These are phyloP conservation scores for Leishmania guyanensis DNA, from an alignment of 208 protist genomes.

Conservation along the genomic window DNA sequence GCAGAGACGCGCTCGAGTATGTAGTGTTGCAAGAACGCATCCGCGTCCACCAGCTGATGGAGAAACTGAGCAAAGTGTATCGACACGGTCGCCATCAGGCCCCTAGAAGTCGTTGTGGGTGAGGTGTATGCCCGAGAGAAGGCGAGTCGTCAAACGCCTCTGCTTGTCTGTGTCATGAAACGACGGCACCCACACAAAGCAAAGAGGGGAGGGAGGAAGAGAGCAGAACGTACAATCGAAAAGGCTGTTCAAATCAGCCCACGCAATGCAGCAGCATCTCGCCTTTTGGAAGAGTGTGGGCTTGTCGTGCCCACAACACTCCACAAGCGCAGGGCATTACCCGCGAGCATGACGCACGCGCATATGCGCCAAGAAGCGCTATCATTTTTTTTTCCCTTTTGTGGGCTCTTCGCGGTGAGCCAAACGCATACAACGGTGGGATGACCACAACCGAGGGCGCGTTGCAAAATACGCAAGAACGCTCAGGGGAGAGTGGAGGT, in stretches of 20 bases:
- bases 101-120: background rate
- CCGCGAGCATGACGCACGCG: background rate
- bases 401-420: background rate
- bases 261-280: background rate
- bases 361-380: background rate
- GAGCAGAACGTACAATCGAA: background rate
- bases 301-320: background rate
- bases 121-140: background rate
- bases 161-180: background rate
- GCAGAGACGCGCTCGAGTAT: slow-evolving; percentile 5
- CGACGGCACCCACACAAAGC: background rate
- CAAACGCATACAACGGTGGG: background rate
- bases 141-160: background rate
- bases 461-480: background rate
- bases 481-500: background rate
- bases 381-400: background rate
- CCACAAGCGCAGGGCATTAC: background rate
- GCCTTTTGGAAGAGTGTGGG: background rate
- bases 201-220: background rate
- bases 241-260: background rate
- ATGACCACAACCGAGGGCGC: background rate
- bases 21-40: background rate
- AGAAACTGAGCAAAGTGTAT: background rate
- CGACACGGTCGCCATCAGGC: background rate
- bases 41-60: background rate